Percentiles rank a stretch among this genome's conserved stretches.
These are phyloP conservation scores for Helianthus annuus DNA, from an alignment of 129 eudicot genomes.

Conservation along the genomic window HanXRQr2.0-SUNRISE NC_035436.2:169619223-169619722, in stretches of 20 bases:
- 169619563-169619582: slow-evolving; percentile 12
- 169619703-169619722: not conserved
- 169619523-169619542: not conserved
- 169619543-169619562: slow-evolving; percentile 2
- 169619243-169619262: too few relatives aligned
- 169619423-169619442: not conserved
- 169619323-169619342: too few relatives aligned
- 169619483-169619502: not conserved
- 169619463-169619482: not conserved
- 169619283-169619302: too few relatives aligned
- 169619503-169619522: not conserved
- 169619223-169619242: too few relatives aligned
- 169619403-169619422: not conserved
- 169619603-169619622: slow-evolving; percentile 15
- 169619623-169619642: slow-evolving; percentile 15
- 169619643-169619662: slow-evolving; percentile 10
- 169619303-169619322: too few relatives aligned
- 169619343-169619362: too few relatives aligned
- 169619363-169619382: too few relatives aligned
- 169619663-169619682: slow-evolving; percentile 31
- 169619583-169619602: slow-evolving; percentile 24
- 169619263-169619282: too few relatives aligned
- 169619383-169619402: not conserved
- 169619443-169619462: not conserved
- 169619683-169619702: slow-evolving; percentile 11